A percentile compares a stretch with the other conserved stretches of the same genome.
These are phyloP conservation scores for Podosphaera fusca DNA, from an alignment of 2,329 filamentous ascomycete species.

Conservation along the genomic window DNA sequence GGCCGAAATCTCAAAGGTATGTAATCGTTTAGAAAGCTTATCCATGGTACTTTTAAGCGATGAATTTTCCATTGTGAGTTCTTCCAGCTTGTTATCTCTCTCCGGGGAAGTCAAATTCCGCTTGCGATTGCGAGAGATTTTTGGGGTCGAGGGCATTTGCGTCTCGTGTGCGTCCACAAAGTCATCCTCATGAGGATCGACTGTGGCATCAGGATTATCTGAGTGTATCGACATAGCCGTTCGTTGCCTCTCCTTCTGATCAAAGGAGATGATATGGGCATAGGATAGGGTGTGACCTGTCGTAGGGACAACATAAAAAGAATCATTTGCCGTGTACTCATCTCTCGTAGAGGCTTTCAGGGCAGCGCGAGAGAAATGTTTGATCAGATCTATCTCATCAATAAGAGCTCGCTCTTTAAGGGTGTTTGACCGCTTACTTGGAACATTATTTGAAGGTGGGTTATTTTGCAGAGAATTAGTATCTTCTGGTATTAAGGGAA, in stretches of 20 bases:
- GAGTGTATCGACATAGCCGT: conserved; percentile 26
- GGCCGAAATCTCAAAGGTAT: conserved; percentile 78
- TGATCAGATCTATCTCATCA: conserved; percentile 53
- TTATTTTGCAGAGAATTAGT: conserved; percentile 13
- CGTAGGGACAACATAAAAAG: conserved; percentile 86
- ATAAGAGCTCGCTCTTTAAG: conserved; percentile 16
- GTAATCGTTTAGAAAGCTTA: conserved; percentile 65
- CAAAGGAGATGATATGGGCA: conserved; percentile 60
- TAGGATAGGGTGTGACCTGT: conserved; percentile 84
- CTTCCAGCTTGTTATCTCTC: conserved; percentile 52
- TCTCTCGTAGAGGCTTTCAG: conserved; percentile 55
- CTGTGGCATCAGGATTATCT: conserved; percentile 16
- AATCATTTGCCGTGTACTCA: conserved; percentile 39
- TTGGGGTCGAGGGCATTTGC: conserved; percentile 21
- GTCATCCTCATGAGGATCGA: conserved; percentile 43
- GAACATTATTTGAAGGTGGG: conserved; percentile 14
- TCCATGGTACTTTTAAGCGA: conserved; percentile 69
- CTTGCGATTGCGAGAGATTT: conserved; percentile 17
- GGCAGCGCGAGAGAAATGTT: conserved; percentile 67
- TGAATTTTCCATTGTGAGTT: conserved; percentile 71
- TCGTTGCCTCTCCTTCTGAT: conserved; percentile 41
- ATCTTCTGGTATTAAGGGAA: conserved; percentile 43
- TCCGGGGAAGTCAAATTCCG: conserved; percentile 22
- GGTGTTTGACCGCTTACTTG: conserved; percentile 8
- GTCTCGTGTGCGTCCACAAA: conserved; percentile 75